Percentiles rank a stretch among this genome's conserved stretches.
These are phyloP conservation scores for Kazachstania sp. DNA, from an alignment of 1,139 yeast species.

Conservation along the genomic window DNA sequence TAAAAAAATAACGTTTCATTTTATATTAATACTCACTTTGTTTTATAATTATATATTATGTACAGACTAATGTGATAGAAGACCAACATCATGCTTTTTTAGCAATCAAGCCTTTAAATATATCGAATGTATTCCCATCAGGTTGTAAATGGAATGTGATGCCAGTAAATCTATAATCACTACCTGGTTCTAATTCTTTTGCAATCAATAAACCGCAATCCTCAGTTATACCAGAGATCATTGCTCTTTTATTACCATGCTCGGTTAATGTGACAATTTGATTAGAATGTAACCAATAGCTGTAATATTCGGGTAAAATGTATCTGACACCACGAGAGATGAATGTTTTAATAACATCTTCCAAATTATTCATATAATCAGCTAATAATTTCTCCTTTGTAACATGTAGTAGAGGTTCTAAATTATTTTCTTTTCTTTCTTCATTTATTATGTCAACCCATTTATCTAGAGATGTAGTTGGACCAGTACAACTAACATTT, in stretches of 20 bases:
- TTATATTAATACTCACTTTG: not conserved
- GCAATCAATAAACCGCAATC: slow-evolving; percentile 81
- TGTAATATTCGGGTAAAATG: slow-evolving; percentile 66
- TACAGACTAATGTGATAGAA: not conserved
- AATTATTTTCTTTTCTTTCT: slow-evolving; percentile 38
- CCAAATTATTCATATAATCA: slow-evolving; percentile 55
- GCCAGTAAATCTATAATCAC: slow-evolving; percentile 41
- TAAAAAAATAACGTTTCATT: not conserved
- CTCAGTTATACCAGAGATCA: slow-evolving; percentile 68
- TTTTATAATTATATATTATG: not conserved
- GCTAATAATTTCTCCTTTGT: slow-evolving; percentile 63
- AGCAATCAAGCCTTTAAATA: slow-evolving; percentile 84
- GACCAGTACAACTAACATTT: slow-evolving; percentile 78
- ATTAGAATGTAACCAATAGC: slow-evolving; percentile 74
- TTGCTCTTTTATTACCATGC: slow-evolving; percentile 48
- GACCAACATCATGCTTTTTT: slow-evolving; percentile 36
- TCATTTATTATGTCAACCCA: slow-evolving; percentile 55
- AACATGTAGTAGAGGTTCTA: slow-evolving; percentile 41
- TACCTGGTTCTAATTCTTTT: slow-evolving; percentile 43
- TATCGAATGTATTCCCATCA: slow-evolving; percentile 95
- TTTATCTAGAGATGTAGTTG: slow-evolving; percentile 78
- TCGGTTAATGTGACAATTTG: slow-evolving; percentile 49
- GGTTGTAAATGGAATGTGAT: slow-evolving; percentile 71
- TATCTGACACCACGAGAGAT: slow-evolving; percentile 56
- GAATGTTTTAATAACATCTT: slow-evolving; percentile 52